These are phyloP conservation scores for Suhomyces terraborum DNA, from an alignment of 1,139 yeast genomes.

Conservation along the genomic window DNA sequence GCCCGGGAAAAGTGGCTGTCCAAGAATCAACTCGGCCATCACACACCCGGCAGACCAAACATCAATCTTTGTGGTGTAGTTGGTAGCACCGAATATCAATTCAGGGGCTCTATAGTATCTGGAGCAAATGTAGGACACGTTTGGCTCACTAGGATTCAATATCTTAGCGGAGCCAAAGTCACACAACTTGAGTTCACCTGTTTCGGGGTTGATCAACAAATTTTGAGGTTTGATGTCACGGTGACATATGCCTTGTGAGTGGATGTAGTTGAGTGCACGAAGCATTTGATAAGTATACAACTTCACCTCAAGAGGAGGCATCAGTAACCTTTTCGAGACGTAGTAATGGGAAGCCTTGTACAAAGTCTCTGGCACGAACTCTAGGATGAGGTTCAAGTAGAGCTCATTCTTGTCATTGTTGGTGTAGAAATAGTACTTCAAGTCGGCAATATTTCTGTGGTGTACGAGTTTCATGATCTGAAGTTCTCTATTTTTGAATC, in stretches of 20 bases:
- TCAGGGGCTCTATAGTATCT: constrained; percentile 96
- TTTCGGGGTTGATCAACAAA: constrained; percentile 79
- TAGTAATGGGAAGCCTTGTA: constrained; percentile 85
- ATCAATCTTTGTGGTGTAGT: constrained; percentile 95
- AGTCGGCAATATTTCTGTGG: constrained; percentile 85
- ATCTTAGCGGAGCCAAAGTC: constrained; percentile 99
- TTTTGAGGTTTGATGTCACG: constrained; percentile 98
- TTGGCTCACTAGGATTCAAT: constrained; percentile 85
- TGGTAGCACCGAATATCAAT: constrained; percentile 85
- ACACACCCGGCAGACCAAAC: constrained; percentile 99
- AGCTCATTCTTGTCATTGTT: constrained; percentile 77
- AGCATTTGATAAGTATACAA: constrained; percentile 89
- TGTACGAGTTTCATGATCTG: constrained; percentile 91
- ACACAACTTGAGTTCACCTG: constrained; percentile 85
- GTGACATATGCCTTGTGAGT: constrained; percentile 89
- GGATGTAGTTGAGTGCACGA: constrained; percentile 89
- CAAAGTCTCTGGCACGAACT: constrained; percentile 91
- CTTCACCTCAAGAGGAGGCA: constrained; percentile 91
- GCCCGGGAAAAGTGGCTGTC: constrained; percentile 97
- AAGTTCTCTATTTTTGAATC: constrained; percentile 94
- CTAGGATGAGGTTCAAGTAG: constrained; percentile 84
- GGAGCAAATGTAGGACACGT: constrained; percentile 94
- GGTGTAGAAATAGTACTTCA: constrained; percentile 87
- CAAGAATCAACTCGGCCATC: constrained; percentile 92
- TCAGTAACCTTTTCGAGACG: constrained; percentile 71